A percentile compares a stretch with the other conserved stretches of the same genome.
phyloP scores from a whole-genome alignment of 805 yeast genomes.

The Kuraishia borneana region DNA sequence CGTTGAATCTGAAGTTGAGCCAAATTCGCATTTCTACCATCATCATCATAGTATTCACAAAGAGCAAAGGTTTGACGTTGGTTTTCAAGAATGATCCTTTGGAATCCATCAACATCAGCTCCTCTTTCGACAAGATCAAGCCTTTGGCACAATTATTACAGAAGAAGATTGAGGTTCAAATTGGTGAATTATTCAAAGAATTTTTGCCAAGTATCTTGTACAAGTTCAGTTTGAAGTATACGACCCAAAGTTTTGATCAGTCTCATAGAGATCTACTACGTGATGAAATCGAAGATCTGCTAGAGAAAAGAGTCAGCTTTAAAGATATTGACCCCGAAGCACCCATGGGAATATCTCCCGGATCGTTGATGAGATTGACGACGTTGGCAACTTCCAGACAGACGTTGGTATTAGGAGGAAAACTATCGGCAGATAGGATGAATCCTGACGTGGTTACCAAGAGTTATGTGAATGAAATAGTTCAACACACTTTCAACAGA shows the following conservation, averaged over 20 bases:
- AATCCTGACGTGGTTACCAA: conserved; percentile 20
- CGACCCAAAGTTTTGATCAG: conserved; percentile 25
- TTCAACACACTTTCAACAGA: conserved; percentile 15
- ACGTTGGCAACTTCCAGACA: conserved; percentile 66
- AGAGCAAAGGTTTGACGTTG: conserved; percentile 72
- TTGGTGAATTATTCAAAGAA: conserved; percentile 72
- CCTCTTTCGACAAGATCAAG: conserved; percentile 79
- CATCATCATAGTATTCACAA: conserved; percentile 73
- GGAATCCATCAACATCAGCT: conserved; percentile 69
- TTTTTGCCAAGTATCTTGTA: conserved; percentile 75
- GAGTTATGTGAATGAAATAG: conserved; percentile 18
- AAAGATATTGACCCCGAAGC: conserved; percentile 42
- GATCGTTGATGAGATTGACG: conserved; percentile 55
- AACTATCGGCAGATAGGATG: conserved; percentile 19
- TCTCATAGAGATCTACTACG: conserved; percentile 22
- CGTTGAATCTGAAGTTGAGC: conserved; percentile 64
- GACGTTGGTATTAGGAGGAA: conserved; percentile 55
- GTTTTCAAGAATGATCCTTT: conserved; percentile 87
- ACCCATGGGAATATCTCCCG: conserved; percentile 49
- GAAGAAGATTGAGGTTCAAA: conserved; percentile 70
- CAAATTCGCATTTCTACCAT: conserved; percentile 69
- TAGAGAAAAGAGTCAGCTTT: conserved; percentile 28
- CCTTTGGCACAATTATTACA: conserved; percentile 79
- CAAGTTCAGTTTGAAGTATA: conserved; percentile 60
- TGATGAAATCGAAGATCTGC: conserved; percentile 16